These are phyloP conservation scores for Gloeopeniophorella convolvens DNA, from an alignment of 768 basidiomycete species.

Conservation along the genomic window DNA sequence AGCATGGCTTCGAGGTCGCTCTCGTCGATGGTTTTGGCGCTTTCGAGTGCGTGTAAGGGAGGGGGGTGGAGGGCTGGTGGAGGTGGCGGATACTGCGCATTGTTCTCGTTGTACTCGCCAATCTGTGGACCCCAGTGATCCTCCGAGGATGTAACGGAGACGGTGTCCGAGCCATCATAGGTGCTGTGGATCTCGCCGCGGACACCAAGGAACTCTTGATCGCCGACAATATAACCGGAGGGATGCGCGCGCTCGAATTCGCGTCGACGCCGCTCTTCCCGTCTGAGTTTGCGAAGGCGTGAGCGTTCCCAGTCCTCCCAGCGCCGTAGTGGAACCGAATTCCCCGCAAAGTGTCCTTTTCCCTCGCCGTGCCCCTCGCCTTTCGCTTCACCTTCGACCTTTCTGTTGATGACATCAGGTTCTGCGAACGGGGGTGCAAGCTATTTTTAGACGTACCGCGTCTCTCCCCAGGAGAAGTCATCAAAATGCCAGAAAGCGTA, in stretches of 20 bases:
- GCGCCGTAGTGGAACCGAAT: conserved; percentile 82
- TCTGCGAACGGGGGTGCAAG: background rate
- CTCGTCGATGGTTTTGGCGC: conserved; percentile 48
- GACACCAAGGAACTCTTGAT: conserved; percentile 57
- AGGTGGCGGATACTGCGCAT: conserved; percentile 72
- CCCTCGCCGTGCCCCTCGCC: conserved; percentile 71
- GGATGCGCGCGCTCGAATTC: conserved; percentile 80
- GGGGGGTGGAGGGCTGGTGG: conserved; percentile 58
- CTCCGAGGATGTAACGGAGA: conserved; percentile 79
- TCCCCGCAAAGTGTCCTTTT: conserved; percentile 42
- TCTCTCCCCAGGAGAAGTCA: conserved; percentile 99
- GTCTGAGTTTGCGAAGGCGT: conserved; percentile 79
- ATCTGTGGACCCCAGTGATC: conserved; percentile 96
- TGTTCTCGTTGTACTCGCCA: conserved; percentile 90
- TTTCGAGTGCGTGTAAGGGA: conserved; percentile 33
- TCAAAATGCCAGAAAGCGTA: conserved; percentile 99
- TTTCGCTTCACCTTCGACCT: conserved; percentile 89
- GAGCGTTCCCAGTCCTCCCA: conserved; percentile 99
- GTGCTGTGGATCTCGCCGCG: conserved; percentile 45
- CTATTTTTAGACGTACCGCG: conserved; percentile 51
- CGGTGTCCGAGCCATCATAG: conserved; percentile 74
- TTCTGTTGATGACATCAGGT: conserved; percentile 42
- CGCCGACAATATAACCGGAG: conserved; percentile 54
- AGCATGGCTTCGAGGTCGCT: conserved; percentile 90
- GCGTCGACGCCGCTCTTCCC: conserved; percentile 74